Conservation (phyloP, 176 grass and related monocot genomes). For the Cocos nucifera region DNA sequence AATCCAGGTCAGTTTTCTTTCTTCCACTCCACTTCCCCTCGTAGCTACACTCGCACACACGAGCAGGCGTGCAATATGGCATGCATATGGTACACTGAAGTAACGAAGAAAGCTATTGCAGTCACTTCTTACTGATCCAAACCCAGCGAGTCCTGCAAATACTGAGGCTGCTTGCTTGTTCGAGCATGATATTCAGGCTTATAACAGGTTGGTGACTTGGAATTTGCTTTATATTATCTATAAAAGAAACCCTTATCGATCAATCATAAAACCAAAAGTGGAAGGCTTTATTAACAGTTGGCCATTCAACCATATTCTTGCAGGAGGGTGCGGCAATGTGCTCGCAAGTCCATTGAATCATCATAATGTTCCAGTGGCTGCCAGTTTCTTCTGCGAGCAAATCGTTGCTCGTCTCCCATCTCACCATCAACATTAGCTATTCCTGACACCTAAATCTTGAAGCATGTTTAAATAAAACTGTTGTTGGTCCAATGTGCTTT, state of each 20-base stretch:
- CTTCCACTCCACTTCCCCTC: too few species aligned
- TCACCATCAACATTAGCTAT: too few species aligned
- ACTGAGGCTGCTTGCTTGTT: conserved; percentile 25
- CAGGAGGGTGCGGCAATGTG: conserved; percentile 25
- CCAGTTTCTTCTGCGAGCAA: too few species aligned
- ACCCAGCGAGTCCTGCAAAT: conserved; percentile 25
- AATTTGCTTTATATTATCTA: not conserved
- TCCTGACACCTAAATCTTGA: too few species aligned
- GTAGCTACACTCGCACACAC: too few species aligned
- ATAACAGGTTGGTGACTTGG: conserved; percentile 18
- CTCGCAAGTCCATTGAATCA: conserved; percentile 17
- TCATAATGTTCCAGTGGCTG: not conserved
- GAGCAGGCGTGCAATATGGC: too few species aligned
- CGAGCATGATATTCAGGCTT: conserved; percentile 20
- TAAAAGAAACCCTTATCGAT: too few species aligned
- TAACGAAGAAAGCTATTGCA: not conserved
- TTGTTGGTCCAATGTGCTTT: too few species aligned
- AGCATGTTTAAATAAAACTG: too few species aligned
- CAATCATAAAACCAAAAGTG: not conserved
- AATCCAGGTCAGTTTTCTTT: conserved; percentile 20
- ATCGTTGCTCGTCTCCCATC: too few species aligned
- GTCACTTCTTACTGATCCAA: conserved; percentile 29
- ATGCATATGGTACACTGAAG: too few species aligned
- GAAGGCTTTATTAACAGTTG: too few species aligned
- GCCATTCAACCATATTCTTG: conserved; percentile 3